These are phyloP conservation scores for Nigrospora oryzae DNA, from an alignment of 2,329 filamentous ascomycete species.

Conservation along the genomic window DNA sequence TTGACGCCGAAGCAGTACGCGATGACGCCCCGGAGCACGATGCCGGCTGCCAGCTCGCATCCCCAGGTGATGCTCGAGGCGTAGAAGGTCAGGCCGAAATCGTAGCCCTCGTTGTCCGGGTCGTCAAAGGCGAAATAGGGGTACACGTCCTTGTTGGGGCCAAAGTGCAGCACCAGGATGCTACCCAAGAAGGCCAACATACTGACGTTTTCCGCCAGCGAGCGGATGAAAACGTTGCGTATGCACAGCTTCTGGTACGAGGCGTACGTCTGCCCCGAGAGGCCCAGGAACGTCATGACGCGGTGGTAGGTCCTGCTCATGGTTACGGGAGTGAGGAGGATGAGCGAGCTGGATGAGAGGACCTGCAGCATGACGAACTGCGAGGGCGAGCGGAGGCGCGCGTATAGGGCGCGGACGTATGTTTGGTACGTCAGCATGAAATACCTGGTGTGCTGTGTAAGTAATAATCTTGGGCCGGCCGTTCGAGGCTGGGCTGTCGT, in stretches of 20 bases:
- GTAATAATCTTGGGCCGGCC: not conserved
- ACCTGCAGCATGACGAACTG: conserved; percentile 60
- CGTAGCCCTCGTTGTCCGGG: conserved; percentile 38
- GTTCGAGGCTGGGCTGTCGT: too few relatives aligned
- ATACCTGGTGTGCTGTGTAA: conserved; percentile 32
- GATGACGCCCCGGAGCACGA: conserved; percentile 51
- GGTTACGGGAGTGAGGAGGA: conserved; percentile 54
- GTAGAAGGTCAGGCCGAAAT: conserved; percentile 55
- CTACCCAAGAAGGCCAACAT: conserved; percentile 62
- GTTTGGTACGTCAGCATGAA: conserved; percentile 65
- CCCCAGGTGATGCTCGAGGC: conserved; percentile 58
- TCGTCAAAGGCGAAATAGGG: conserved; percentile 61
- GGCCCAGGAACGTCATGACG: conserved; percentile 39
- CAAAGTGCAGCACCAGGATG: conserved; percentile 58
- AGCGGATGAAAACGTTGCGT: conserved; percentile 59
- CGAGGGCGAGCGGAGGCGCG: conserved; percentile 54
- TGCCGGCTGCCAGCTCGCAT: conserved; percentile 55
- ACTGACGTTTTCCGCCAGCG: conserved; percentile 57
- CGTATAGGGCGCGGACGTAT: conserved; percentile 61
- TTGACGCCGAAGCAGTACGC: conserved; percentile 50
- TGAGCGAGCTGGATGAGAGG: conserved; percentile 53
- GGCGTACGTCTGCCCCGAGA: conserved; percentile 51
- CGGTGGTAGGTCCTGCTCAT: conserved; percentile 54
- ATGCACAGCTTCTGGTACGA: conserved; percentile 60
- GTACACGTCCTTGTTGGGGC: conserved; percentile 59